A percentile compares a stretch with the other conserved stretches of the same genome.
These are phyloP conservation scores for Aspergillus diversus DNA, from an alignment of 495 filamentous ascomycete genomes.

Conservation along the genomic window DNA sequence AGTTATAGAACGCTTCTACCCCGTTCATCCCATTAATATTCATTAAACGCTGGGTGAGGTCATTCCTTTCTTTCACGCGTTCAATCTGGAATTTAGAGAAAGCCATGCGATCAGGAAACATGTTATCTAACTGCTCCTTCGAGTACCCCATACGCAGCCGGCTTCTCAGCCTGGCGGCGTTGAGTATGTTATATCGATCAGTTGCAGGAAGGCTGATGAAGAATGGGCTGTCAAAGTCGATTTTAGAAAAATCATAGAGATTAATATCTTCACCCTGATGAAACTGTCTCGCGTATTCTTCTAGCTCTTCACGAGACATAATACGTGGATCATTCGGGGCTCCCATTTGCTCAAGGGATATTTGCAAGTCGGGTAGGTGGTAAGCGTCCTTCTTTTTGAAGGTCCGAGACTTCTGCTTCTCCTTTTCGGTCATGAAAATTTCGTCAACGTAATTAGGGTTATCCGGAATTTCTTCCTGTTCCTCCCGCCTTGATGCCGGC, in stretches of 20 bases:
- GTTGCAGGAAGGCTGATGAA: slow-evolving; percentile 86
- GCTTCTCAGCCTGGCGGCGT: slow-evolving; percentile 85
- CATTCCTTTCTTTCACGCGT: slow-evolving; percentile 85
- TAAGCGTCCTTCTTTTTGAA: slow-evolving; percentile 94
- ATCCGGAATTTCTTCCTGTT: slow-evolving; percentile 70
- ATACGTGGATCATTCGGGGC: slow-evolving; percentile 88
- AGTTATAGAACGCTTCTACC: slow-evolving; percentile 67
- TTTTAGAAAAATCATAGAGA: slow-evolving; percentile 97
- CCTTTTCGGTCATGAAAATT: slow-evolving; percentile 74
- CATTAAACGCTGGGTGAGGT: slow-evolving; percentile 96
- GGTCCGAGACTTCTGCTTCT: slow-evolving; percentile 71
- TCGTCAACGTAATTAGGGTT: slow-evolving; percentile 89
- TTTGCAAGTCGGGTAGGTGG: slow-evolving; percentile 83
- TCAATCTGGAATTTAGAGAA: slow-evolving; percentile 97
- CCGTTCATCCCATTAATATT: slow-evolving; percentile 88
- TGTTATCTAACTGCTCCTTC: slow-evolving; percentile 90
- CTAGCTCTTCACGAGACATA: slow-evolving; percentile 90
- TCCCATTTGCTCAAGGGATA: slow-evolving; percentile 79
- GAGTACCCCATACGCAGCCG: slow-evolving; percentile 92
- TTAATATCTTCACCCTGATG: slow-evolving; percentile 94
- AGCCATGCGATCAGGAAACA: slow-evolving; percentile 98
- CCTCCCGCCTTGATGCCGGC: slow-evolving; percentile 53
- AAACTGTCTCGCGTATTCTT: slow-evolving; percentile 91
- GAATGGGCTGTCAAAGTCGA: slow-evolving; percentile 93
- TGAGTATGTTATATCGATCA: slow-evolving; percentile 96